Percentiles rank a stretch among this genome's conserved stretches.
Conservation (phyloP, 169 alveolate species). For the Ichthyophthirius multifiliis region DNA sequence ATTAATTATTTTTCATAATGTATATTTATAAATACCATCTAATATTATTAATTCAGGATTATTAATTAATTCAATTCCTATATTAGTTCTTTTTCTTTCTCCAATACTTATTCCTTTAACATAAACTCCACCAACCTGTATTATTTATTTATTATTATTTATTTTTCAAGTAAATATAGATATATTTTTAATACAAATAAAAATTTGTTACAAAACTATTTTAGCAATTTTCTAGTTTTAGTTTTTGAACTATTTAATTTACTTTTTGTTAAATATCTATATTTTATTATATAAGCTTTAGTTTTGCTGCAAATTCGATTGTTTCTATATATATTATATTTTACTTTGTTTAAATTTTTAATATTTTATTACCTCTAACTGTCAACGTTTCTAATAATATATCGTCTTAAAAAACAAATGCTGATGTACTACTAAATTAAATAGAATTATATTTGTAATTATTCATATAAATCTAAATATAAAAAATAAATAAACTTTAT, state of each 20-base stretch:
- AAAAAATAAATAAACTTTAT: not conserved
- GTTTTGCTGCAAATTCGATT: slow-evolving; percentile 16
- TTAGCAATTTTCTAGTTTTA: slow-evolving; percentile 41
- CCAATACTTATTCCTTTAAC: slow-evolving; percentile 92
- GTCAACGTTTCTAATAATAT: slow-evolving; percentile 28
- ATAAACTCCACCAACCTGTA: slow-evolving; percentile 67
- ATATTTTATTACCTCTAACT: not conserved
- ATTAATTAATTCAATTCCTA: slow-evolving; percentile 88
- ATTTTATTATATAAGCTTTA: slow-evolving; percentile 11
- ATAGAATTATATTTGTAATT: slow-evolving; percentile 11
- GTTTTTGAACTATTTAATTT: slow-evolving; percentile 1
- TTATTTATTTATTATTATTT: no score
- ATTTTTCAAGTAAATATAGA: no score
- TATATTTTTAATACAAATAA: not conserved
- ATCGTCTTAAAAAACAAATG: slow-evolving; percentile 38
- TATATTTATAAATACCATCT: slow-evolving; percentile 53
- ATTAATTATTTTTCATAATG: not conserved
- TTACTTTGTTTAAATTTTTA: not conserved
- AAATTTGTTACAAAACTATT: slow-evolving; percentile 5
- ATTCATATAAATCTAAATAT: slow-evolving; percentile 4
- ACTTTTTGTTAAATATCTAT: slow-evolving; percentile 1
- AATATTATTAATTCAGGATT: slow-evolving; percentile 87
- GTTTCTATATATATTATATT: slow-evolving; percentile 3
- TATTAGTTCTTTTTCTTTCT: slow-evolving; percentile 88
- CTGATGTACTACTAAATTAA: slow-evolving; percentile 15